Evolutionary conservation across 257 asterid genomes (phyloP).

Genomic region (Solanum appendiculatum): DNA sequence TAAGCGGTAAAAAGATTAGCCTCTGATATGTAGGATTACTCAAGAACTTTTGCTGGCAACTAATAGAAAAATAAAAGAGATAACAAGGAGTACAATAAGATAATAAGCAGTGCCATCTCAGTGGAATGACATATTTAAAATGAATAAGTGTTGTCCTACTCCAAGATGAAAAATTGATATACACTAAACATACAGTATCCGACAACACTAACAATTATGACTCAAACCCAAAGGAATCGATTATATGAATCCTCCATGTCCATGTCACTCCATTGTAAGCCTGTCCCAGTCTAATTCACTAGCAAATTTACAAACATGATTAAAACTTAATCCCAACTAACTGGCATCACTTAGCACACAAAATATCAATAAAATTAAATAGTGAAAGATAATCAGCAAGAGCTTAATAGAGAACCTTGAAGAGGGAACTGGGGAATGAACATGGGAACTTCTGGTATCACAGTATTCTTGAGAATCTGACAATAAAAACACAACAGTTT

Average conservation of each 20-base stretch:
- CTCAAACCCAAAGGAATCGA: neutral
- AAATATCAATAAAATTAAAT: neutral
- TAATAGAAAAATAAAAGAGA: neutral
- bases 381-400: neutral
- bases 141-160: neutral
- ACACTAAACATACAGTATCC: neutral
- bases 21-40: neutral
- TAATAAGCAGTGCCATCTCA: neutral
- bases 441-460: slow-evolving; percentile 9
- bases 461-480: neutral
- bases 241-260: neutral
- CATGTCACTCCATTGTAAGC: neutral
- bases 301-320: neutral
- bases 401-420: slow-evolving; percentile 1
- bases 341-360: neutral
- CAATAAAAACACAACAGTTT: neutral
- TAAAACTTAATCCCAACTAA: neutral
- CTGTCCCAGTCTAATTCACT: neutral
- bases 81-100: neutral
- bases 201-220: neutral
- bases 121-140: neutral
- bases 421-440: slow-evolving; percentile 4
- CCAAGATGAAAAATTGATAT: neutral
- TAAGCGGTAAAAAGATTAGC: neutral
- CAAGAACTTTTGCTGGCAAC: neutral